phyloP scores from a whole-genome alignment of 1,284 basidiomycete species.

The Ustilago nuda region DNA sequence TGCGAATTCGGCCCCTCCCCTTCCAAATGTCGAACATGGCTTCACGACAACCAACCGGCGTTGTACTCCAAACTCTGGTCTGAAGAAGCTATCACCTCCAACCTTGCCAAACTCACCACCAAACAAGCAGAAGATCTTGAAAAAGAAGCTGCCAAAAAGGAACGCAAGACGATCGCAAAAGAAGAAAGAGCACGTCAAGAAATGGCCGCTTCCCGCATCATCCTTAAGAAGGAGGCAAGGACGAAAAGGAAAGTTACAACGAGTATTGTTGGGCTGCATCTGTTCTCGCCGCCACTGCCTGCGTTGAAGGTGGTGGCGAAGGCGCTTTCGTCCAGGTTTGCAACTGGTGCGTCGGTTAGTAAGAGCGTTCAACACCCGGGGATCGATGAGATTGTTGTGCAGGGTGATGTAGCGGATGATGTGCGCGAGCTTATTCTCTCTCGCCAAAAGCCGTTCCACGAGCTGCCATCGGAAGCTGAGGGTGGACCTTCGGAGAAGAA shows the following conservation, averaged over 20 bases:
- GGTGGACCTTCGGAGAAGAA: slow-evolving; percentile 61
- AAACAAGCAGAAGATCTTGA: slow-evolving; percentile 67
- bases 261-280: slow-evolving; percentile 61
- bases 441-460: slow-evolving; percentile 64
- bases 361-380: slow-evolving; percentile 64
- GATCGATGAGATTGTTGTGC: slow-evolving; percentile 68
- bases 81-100: slow-evolving; percentile 62
- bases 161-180: slow-evolving; percentile 67
- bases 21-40: slow-evolving; percentile 63
- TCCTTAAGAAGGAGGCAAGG: slow-evolving; percentile 62
- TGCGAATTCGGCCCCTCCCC: slow-evolving; percentile 65
- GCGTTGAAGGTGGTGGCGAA: slow-evolving; percentile 66
- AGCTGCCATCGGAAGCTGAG: slow-evolving; percentile 58
- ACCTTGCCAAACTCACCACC: slow-evolving; percentile 61
- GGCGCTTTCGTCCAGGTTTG: slow-evolving; percentile 65
- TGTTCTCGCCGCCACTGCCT: slow-evolving; percentile 66
- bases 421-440: slow-evolving; percentile 56
- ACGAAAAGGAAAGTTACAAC: slow-evolving; percentile 69
- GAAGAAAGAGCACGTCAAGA: slow-evolving; percentile 62
- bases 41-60: slow-evolving; percentile 54
- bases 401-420: slow-evolving; percentile 68
- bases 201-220: slow-evolving; percentile 58
- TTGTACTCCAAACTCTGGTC: slow-evolving; percentile 59
- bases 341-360: slow-evolving; percentile 67
- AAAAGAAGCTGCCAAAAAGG: slow-evolving; percentile 65